Conservation (phyloP, 2,329 filamentous ascomycete genomes). For the Cytospora leucostoma region DNA sequence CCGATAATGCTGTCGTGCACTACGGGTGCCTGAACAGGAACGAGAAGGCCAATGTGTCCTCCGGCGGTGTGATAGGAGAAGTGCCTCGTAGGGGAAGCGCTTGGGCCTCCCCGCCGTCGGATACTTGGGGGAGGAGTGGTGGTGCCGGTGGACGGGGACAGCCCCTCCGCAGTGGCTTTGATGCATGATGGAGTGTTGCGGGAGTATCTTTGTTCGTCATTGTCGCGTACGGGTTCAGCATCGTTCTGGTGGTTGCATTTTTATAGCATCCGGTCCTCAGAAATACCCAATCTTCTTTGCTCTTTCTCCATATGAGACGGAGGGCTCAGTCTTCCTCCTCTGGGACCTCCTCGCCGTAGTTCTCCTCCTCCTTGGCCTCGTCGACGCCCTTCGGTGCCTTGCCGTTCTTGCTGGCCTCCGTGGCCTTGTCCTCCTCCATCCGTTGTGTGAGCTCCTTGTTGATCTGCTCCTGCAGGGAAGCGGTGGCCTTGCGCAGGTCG, state of each 20-base stretch:
- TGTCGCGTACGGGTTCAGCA: neutral
- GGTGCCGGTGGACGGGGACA: conserved; percentile 3
- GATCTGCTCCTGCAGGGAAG: conserved; percentile 63
- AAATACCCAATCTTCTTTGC: conserved; percentile 24
- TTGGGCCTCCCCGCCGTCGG: conserved; percentile 13
- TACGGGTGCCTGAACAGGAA: conserved; percentile 69
- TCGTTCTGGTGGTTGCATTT: conserved; percentile 8
- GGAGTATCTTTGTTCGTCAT: conserved; percentile 6
- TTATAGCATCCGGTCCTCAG: conserved; percentile 6
- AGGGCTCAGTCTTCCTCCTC: conserved; percentile 60
- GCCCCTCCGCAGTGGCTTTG: conserved; percentile 7
- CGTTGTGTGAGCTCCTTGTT: conserved; percentile 71
- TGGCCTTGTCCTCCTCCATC: conserved; percentile 72
- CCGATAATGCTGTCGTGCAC: conserved; percentile 80
- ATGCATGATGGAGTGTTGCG: conserved; percentile 8
- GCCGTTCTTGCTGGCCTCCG: conserved; percentile 40
- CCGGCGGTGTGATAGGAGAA: conserved; percentile 41
- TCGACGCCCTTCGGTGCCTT: conserved; percentile 40
- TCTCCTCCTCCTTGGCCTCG: conserved; percentile 67
- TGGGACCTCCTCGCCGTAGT: conserved; percentile 81
- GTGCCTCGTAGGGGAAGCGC: conserved; percentile 35
- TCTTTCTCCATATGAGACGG: neutral
- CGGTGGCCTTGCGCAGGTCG: conserved; percentile 58
- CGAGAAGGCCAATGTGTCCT: conserved; percentile 34
- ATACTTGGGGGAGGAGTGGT: conserved; percentile 15